Evolutionary conservation across 441 rosid genomes (phyloP).

Genomic region (Pelargonium australe): DNA sequence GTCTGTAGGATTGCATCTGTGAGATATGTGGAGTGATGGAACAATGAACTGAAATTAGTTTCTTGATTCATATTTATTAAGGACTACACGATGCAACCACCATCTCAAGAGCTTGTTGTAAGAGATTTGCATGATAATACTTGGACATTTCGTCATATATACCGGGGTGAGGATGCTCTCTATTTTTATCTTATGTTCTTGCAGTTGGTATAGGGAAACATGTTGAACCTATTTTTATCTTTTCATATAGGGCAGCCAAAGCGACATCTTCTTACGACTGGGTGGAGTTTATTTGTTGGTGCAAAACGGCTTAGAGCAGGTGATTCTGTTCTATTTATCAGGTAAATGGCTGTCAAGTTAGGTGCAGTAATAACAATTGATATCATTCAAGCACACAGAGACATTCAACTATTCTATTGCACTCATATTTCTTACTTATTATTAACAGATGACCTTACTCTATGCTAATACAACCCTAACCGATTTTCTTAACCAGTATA

Average conservation of each 20-base stretch:
- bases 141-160: slow-evolving; percentile 93
- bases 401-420: too few species aligned
- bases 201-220: neutral
- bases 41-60: slow-evolving; percentile 7
- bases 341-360: slow-evolving; percentile 30
- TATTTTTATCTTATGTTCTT: neutral
- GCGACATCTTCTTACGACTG: slow-evolving; percentile 91
- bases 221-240: neutral
- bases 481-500: too few species aligned
- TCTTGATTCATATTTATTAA: slow-evolving; percentile 16
- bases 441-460: too few species aligned
- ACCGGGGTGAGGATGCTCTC: slow-evolving; percentile 46
- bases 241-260: slow-evolving; percentile 73
- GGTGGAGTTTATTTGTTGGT: slow-evolving; percentile 94
- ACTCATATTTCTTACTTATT: too few species aligned
- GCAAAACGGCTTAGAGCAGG: slow-evolving; percentile 89
- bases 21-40: neutral
- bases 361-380: neutral
- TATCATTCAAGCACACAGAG: neutral
- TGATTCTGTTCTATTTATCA: slow-evolving; percentile 85
- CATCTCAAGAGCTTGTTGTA: slow-evolving; percentile 85
- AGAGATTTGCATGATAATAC: slow-evolving; percentile 78
- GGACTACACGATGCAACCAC: slow-evolving; percentile 94
- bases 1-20: neutral
- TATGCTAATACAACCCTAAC: too few species aligned